Evolutionary conservation across 176 grass and related monocot species (phyloP).

Genomic region (Carex parvula): DNA sequence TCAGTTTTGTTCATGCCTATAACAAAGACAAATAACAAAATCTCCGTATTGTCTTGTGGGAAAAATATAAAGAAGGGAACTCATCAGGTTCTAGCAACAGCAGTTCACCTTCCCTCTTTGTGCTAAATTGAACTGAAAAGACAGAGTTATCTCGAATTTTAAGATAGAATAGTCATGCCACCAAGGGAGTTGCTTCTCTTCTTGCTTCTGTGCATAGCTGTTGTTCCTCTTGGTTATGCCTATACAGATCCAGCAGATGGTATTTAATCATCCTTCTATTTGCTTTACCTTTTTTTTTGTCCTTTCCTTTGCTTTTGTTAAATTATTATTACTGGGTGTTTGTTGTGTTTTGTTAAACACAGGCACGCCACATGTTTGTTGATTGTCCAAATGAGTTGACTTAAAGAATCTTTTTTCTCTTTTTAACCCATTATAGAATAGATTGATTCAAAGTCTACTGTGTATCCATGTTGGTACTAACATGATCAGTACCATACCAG

Average conservation of each 20-base stretch:
- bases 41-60: not conserved
- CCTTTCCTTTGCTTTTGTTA: not conserved
- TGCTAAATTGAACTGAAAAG: not conserved
- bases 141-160: not conserved
- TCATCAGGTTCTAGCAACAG: not conserved
- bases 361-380: not conserved
- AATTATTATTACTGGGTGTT: not conserved
- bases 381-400: not conserved
- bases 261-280: not conserved
- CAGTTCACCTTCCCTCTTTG: not conserved
- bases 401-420: not conserved
- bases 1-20: not conserved
- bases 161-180: not conserved
- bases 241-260: slow-evolving; percentile 20
- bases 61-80: not conserved
- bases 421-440: not conserved
- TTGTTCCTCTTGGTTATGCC: not conserved
- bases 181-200: not conserved
- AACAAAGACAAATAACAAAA: not conserved
- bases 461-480: not conserved
- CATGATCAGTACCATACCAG: not conserved
- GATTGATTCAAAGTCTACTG: not conserved
- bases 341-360: not conserved
- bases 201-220: slow-evolving; percentile 2
- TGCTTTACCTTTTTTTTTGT: not conserved